These are phyloP conservation scores for Trichoderma guizhouense DNA, from an alignment of 2,329 filamentous ascomycete genomes.

Conservation along the genomic window DNA sequence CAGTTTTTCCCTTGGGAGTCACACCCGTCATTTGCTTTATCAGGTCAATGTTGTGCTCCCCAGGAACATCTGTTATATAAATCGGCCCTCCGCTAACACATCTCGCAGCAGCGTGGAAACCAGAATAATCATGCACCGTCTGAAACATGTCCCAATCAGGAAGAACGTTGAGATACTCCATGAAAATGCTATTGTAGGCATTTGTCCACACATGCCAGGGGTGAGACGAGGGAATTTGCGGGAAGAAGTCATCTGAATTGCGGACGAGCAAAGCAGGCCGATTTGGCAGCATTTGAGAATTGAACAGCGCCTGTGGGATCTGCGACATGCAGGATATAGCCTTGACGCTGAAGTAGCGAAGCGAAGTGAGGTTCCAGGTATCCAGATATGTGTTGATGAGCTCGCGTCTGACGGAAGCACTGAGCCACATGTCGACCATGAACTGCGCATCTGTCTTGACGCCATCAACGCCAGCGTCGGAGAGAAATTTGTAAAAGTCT, in stretches of 20 bases:
- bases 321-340: constrained; percentile 95
- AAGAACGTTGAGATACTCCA: constrained; percentile 78
- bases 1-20: constrained; percentile 67
- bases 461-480: constrained; percentile 69
- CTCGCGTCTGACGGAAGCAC: constrained; percentile 65
- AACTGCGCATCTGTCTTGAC: constrained; percentile 95
- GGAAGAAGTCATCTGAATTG: constrained; percentile 92
- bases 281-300: constrained; percentile 75
- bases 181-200: constrained; percentile 81
- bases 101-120: constrained; percentile 84
- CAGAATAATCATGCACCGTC: constrained; percentile 63
- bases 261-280: constrained; percentile 71
- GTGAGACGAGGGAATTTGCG: constrained; percentile 73
- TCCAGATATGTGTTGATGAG: constrained; percentile 78
- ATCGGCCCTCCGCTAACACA: constrained; percentile 89
- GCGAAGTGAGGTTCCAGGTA: constrained; percentile 74
- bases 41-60: constrained; percentile 70
- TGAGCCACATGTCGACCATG: constrained; percentile 72
- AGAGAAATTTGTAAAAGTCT: constrained; percentile 86
- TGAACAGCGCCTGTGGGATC: constrained; percentile 79
- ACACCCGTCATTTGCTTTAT: constrained; percentile 78
- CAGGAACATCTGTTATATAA: constrained; percentile 89
- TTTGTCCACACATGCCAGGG: constrained; percentile 96
- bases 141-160: constrained; percentile 80
- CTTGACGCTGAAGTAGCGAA: constrained; percentile 73